Evolutionary conservation across 805 yeast genomes (phyloP).

Genomic region (Tetrapisispora pingtungensis): DNA sequence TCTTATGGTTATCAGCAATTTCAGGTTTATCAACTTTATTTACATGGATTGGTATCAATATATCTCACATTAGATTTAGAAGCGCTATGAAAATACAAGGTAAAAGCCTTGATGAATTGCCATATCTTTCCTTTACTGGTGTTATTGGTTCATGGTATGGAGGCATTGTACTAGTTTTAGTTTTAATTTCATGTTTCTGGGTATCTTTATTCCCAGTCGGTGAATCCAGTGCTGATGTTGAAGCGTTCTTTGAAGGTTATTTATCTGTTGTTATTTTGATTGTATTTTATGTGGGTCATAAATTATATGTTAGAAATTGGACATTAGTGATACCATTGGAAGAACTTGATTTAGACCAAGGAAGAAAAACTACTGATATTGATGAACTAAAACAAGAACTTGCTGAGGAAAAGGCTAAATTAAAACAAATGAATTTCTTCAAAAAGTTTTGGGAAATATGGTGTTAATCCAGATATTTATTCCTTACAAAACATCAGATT

Average conservation of each 20-base stretch:
- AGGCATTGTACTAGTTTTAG: conserved; percentile 40
- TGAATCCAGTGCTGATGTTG: conserved; percentile 40
- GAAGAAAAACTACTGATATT: conserved; percentile 44
- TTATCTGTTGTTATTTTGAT: conserved; percentile 58
- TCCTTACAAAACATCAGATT: not conserved
- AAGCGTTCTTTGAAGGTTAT: conserved; percentile 53
- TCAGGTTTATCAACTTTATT: conserved; percentile 44
- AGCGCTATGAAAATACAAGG: conserved; percentile 46
- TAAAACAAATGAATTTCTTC: conserved; percentile 35
- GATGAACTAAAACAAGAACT: conserved; percentile 41
- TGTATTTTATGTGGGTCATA: conserved; percentile 50
- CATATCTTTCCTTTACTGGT: conserved; percentile 55
- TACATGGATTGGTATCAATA: conserved; percentile 45
- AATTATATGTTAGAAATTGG: conserved; percentile 36
- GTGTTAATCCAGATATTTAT: conserved; percentile 29
- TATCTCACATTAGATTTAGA: conserved; percentile 45
- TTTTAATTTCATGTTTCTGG: conserved; percentile 69
- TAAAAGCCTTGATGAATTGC: conserved; percentile 49
- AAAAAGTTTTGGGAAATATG: conserved; percentile 34
- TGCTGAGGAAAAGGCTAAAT: conserved; percentile 34
- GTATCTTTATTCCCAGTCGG: conserved; percentile 60
- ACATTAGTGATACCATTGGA: conserved; percentile 30
- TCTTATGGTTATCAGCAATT: conserved; percentile 46
- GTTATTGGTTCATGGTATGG: conserved; percentile 54
- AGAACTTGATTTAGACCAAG: conserved; percentile 51